Conservation (phyloP, 2,329 filamentous ascomycete species). For the Hypoxylon sp. region DNA sequence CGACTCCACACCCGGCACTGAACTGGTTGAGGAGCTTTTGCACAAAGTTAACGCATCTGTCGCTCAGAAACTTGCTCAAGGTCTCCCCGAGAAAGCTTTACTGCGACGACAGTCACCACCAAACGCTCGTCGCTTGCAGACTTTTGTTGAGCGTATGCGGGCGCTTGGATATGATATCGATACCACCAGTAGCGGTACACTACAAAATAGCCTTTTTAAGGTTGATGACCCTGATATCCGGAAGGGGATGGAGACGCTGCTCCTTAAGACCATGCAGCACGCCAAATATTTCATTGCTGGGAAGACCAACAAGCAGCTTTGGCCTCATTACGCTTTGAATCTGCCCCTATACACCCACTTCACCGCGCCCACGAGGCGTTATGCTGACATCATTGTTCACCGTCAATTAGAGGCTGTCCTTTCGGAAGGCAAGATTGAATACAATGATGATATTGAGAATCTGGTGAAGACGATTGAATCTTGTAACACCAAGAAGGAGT, state of each 20-base stretch:
- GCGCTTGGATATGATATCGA: conserved; percentile 93
- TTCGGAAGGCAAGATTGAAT: conserved; percentile 85
- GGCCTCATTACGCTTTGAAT: conserved; percentile 93
- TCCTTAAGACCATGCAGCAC: conserved; percentile 95
- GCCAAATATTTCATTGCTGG: conserved; percentile 94
- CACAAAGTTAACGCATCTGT: conserved; percentile 94
- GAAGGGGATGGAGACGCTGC: conserved; percentile 97
- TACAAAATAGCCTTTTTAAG: conserved; percentile 96
- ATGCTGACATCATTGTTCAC: conserved; percentile 95
- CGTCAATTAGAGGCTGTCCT: conserved; percentile 92
- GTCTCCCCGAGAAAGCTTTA: conserved; percentile 91
- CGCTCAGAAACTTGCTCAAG: conserved; percentile 84
- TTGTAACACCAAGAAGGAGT: conserved; percentile 99
- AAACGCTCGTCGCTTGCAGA: conserved; percentile 88
- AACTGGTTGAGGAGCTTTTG: conserved; percentile 94
- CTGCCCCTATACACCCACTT: conserved; percentile 97
- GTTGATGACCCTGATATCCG: conserved; percentile 89
- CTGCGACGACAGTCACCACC: conserved; percentile 89
- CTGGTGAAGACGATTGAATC: conserved; percentile 93
- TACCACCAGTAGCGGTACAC: conserved; percentile 85
- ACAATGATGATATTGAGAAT: conserved; percentile 88
- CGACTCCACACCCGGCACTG: conserved; percentile 87
- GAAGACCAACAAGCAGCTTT: conserved; percentile 82
- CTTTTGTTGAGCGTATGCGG: conserved; percentile 93
- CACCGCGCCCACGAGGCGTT: conserved; percentile 93